phyloP scores from a whole-genome alignment of 2,329 filamentous ascomycete genomes.

The Sphaerulina populicola region DNA sequence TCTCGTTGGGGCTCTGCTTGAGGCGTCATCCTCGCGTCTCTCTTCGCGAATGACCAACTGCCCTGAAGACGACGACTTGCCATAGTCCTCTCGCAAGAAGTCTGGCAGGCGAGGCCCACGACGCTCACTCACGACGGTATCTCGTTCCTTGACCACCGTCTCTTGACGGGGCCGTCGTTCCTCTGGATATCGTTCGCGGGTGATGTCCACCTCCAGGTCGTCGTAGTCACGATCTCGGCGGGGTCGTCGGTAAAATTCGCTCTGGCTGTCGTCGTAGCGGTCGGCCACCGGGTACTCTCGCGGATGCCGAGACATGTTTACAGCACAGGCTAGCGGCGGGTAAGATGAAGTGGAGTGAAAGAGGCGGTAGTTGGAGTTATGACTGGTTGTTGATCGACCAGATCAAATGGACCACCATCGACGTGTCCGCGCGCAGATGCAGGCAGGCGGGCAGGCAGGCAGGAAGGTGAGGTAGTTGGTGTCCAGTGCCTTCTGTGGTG shows the following conservation, averaged over 20 bases:
- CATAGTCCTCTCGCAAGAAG: constrained; percentile 46
- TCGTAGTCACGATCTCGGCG: constrained; percentile 41
- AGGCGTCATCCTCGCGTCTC: constrained; percentile 31
- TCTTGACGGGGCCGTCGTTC: constrained; percentile 20
- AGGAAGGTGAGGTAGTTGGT: not conserved
- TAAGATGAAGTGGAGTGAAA: constrained; percentile 4
- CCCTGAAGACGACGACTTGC: constrained; percentile 36
- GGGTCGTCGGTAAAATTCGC: constrained; percentile 33
- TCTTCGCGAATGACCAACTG: constrained; percentile 42
- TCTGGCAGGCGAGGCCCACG: constrained; percentile 41
- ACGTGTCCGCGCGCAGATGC: not conserved
- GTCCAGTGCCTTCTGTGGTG: constrained; percentile 2
- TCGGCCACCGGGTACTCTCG: constrained; percentile 31
- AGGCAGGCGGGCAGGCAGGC: not conserved
- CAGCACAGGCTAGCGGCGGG: constrained; percentile 1
- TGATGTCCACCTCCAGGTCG: constrained; percentile 44
- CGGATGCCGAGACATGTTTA: constrained; percentile 27
- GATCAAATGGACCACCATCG: not conserved
- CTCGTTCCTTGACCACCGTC: constrained; percentile 28
- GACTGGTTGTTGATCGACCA: not conserved
- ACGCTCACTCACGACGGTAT: constrained; percentile 29
- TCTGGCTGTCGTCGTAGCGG: constrained; percentile 43
- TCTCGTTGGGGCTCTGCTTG: constrained; percentile 23
- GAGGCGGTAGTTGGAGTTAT: constrained; percentile 4
- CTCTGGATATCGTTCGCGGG: constrained; percentile 25